Evolutionary conservation across 495 filamentous ascomycete genomes (phyloP), one percentile per base, ranked within the genome.

Genomic region (Penicillium desertorum): DNA sequence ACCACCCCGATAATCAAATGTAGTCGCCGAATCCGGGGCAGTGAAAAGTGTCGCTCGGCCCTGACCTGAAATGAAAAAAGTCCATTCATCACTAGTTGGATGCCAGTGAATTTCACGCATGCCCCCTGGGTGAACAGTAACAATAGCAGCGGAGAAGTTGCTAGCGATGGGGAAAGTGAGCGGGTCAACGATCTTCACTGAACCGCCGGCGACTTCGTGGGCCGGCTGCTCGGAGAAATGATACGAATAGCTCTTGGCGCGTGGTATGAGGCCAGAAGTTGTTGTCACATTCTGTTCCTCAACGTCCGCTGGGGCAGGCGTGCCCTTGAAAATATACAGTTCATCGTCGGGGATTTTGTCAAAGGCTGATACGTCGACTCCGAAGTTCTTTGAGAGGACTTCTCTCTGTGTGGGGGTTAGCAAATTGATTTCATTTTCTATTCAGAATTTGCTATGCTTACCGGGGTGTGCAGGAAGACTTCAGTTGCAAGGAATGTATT

Each of bases 31-130:
- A 0, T 69, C 65, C 0, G 84, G 80, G 0, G 87, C 83, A 5
- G 76, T 70, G 66, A 84, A 90, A 5, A 90, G 71, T 0, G 87
- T 90, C 14, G 88, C 85, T 4, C 89, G 79, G 0, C 81, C 89
- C 0, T 78, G 76, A 0, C 89, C 88, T 27, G 79, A 67, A 45
- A 91, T 80, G 73, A 91, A 91, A 72, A 87, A 92, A 2, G 80
- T 82, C 88, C 87, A 92, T 62, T 91, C 88, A 68, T 91, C 88
- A 22, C 82, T 83, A 9, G 78, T 80, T 0, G 86, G 85, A 60
- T 91, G 88, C 88, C 89, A 92, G 71, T 92, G 88, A 42, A 92
- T 81, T 66, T 92, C 89, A 3, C 89, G 82, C 81, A 92, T 81
- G 1, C 83, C 86, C 41, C 87, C 87, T 0, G 88, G 87, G 41